A percentile compares a stretch with the other conserved stretches of the same genome.
phyloP scores from a whole-genome alignment of 805 yeast genomes.

The Nakazawaea holstii region DNA sequence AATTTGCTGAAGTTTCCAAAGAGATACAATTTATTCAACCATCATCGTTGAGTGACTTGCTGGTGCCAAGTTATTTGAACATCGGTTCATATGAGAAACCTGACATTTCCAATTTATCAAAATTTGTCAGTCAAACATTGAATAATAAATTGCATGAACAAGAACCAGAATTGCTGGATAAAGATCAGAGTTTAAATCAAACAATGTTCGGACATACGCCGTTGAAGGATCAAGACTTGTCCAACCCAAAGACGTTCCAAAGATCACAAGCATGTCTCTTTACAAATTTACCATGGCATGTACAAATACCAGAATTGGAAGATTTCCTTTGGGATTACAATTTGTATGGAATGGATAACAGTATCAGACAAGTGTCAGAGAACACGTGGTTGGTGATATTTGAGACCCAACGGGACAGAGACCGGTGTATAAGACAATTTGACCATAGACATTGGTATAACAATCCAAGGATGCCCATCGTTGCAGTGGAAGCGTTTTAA shows the following conservation, averaged over 20 bases:
- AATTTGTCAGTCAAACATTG: conserved; percentile 1
- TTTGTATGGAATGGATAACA: conserved; percentile 25
- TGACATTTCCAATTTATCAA: not conserved
- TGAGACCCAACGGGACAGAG: conserved; percentile 37
- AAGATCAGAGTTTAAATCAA: not conserved
- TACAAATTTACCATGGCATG: conserved; percentile 40
- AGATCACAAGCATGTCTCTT: conserved; percentile 31
- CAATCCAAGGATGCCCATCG: conserved; percentile 20
- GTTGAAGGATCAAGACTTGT: not conserved
- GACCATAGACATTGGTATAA: conserved; percentile 39
- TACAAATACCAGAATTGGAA: conserved; percentile 29
- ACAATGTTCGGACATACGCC: not conserved
- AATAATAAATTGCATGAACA: not conserved
- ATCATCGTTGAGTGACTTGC: conserved; percentile 18
- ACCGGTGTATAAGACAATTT: conserved; percentile 43
- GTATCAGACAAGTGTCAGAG: conserved; percentile 16
- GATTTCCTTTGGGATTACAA: conserved; percentile 45
- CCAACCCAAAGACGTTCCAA: conserved; percentile 13
- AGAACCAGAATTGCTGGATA: too few species aligned
- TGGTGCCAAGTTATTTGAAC: conserved; percentile 7
- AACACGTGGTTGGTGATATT: conserved; percentile 36
- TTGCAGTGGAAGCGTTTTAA: conserved; percentile 22
- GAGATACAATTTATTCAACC: conserved; percentile 16
- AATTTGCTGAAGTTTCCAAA: conserved; percentile 33
- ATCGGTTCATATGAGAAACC: not conserved